Evolutionary conservation across 139 green algal genomes (phyloP).

Genomic region (Trebouxia sp.): DNA sequence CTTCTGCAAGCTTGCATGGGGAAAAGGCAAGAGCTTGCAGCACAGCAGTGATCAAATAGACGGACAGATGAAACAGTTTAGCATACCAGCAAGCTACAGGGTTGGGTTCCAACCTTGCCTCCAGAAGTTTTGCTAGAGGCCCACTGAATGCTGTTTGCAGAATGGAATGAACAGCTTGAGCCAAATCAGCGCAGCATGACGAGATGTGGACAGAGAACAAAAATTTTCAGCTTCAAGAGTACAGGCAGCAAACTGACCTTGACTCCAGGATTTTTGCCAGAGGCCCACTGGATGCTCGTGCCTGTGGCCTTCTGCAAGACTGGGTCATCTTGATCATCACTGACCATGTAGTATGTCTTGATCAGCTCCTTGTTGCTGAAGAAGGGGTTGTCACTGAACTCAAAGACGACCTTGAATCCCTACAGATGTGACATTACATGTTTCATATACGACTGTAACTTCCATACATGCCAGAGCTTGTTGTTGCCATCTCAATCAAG

Average conservation of each 20-base stretch:
- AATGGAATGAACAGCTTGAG: too few relatives aligned
- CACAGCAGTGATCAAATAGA: background rate
- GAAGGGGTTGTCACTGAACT: slow-evolving; percentile 87
- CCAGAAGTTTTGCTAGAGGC: too few relatives aligned
- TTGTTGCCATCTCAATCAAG: too few relatives aligned
- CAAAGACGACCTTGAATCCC: slow-evolving; percentile 73
- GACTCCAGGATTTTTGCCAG: slow-evolving; percentile 89
- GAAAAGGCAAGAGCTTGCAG: too few relatives aligned
- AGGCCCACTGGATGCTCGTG: slow-evolving; percentile 86
- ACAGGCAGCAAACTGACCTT: slow-evolving; percentile 56
- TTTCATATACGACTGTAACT: too few relatives aligned
- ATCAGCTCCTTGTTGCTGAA: slow-evolving; percentile 72
- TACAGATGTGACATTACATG: too few relatives aligned
- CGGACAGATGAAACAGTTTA: background rate
- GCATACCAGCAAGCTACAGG: too few relatives aligned
- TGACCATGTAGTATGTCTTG: slow-evolving; percentile 88
- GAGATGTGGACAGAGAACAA: background rate
- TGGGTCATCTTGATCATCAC: slow-evolving; percentile 72
- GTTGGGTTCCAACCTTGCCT: too few relatives aligned
- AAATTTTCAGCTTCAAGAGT: background rate
- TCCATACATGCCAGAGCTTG: too few relatives aligned
- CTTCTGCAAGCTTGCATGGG: too few relatives aligned
- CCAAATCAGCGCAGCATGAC: too few relatives aligned
- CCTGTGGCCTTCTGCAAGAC: slow-evolving; percentile 82
- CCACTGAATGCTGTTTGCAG: too few relatives aligned